Evolutionary conservation across 129 eudicot genomes (phyloP).

Genomic region (Flaveria sonorensis): DNA sequence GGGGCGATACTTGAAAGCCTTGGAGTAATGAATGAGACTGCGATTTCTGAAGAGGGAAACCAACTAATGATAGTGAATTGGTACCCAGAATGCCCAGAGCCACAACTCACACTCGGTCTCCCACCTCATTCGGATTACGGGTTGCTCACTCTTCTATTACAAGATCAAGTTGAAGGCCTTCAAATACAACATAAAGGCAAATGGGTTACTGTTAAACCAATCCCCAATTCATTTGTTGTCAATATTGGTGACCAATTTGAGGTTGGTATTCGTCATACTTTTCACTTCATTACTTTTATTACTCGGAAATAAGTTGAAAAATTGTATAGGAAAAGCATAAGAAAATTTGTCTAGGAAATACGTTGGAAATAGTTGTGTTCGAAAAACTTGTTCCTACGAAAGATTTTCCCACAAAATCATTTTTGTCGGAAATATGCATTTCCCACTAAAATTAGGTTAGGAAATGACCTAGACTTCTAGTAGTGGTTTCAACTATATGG

Average conservation of each 20-base stretch:
- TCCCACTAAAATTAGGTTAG: no score
- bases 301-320: no score
- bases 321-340: no score
- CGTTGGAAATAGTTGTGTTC: no score
- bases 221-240: conserved; percentile 62
- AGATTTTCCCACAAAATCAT: no score
- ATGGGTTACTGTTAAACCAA: conserved; percentile 75
- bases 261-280: conserved; percentile 29
- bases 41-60: conserved; percentile 43
- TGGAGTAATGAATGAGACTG: conserved; percentile 24
- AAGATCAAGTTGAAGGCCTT: conserved; percentile 64
- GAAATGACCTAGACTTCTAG: no score
- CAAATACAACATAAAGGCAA: conserved; percentile 47
- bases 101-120: conserved; percentile 65
- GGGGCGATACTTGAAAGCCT: conserved; percentile 55
- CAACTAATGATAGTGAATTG: conserved; percentile 56
- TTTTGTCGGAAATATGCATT: no score
- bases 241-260: conserved; percentile 74
- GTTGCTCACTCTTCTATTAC: conserved; percentile 64
- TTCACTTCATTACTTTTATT: not conserved
- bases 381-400: no score
- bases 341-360: no score
- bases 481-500: no score
- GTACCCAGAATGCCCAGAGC: conserved; percentile 69
- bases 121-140: conserved; percentile 79